phyloP scores from a whole-genome alignment of 2,329 filamentous ascomycete genomes.

The Davidsoniella eucalypti region DNA sequence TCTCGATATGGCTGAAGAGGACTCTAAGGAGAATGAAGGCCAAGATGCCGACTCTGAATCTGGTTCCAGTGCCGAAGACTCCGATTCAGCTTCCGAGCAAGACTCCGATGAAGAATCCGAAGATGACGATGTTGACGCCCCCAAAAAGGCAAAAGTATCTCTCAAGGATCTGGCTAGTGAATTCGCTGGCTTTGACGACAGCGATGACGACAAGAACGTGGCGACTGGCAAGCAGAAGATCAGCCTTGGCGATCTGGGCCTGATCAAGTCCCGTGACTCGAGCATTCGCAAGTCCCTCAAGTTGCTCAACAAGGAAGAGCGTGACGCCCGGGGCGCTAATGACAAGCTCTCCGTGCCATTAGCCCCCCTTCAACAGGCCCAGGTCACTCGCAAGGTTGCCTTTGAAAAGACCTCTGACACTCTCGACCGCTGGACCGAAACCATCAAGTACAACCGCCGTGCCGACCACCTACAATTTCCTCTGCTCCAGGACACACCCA shows the following conservation, averaged over 20 bases:
- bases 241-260: conserved; percentile 55
- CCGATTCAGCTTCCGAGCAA: conserved; percentile 20
- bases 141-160: conserved; percentile 30
- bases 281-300: conserved; percentile 66
- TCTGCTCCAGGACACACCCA: conserved; percentile 53
- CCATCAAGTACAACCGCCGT: conserved; percentile 81
- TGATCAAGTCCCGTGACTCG: conserved; percentile 56
- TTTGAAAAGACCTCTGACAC: conserved; percentile 87
- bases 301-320: conserved; percentile 48
- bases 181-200: conserved; percentile 47
- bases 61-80: conserved; percentile 26
- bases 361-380: conserved; percentile 72
- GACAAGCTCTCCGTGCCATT: conserved; percentile 68
- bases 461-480: conserved; percentile 86
- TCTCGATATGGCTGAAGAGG: conserved; percentile 37
- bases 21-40: conserved; percentile 31
- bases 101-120: conserved; percentile 31
- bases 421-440: conserved; percentile 80
- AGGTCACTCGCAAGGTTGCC: conserved; percentile 63
- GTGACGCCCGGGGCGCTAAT: conserved; percentile 27
- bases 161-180: conserved; percentile 48
- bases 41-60: conserved; percentile 28
- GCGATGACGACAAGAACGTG: conserved; percentile 26
- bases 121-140: conserved; percentile 36
- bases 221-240: conserved; percentile 45